Conservation (phyloP, 2,329 filamentous ascomycete genomes). For the Fusarium austroafricanum region DNA sequence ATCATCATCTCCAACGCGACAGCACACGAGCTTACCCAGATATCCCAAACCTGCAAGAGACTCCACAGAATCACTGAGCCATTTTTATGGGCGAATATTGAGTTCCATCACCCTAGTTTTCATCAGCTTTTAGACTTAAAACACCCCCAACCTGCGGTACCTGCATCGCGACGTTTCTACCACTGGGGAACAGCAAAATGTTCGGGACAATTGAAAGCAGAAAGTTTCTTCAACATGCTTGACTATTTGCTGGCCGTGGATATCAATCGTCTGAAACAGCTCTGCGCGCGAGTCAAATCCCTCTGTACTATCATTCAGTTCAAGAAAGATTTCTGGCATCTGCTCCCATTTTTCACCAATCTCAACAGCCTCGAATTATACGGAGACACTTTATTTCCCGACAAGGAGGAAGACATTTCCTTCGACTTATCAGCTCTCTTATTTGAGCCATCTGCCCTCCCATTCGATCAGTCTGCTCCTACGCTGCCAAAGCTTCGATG, state of each 20-base stretch:
- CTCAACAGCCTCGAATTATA: background rate
- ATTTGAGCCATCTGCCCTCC: too few species aligned
- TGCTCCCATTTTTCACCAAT: background rate
- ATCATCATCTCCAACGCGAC: background rate
- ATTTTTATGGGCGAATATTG: background rate
- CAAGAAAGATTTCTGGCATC: background rate
- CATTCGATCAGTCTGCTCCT: background rate
- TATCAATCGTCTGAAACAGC: background rate
- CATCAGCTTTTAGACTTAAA: background rate
- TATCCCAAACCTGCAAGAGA: background rate
- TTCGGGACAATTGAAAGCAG: too few species aligned
- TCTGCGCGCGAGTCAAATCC: background rate
- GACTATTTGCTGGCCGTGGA: background rate
- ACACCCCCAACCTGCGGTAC: rapidly evolving
- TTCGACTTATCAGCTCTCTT: too few species aligned
- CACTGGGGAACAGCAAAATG: background rate
- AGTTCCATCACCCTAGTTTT: background rate
- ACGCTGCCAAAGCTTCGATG: background rate
- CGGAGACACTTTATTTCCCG: background rate
- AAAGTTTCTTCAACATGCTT: background rate
- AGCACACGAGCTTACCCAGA: background rate
- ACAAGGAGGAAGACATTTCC: too few species aligned
- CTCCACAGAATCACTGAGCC: background rate
- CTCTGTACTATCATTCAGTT: background rate
- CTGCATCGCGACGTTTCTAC: background rate